Conservation (phyloP, 805 yeast species). For the Saccharomycopsis sp. region DNA sequence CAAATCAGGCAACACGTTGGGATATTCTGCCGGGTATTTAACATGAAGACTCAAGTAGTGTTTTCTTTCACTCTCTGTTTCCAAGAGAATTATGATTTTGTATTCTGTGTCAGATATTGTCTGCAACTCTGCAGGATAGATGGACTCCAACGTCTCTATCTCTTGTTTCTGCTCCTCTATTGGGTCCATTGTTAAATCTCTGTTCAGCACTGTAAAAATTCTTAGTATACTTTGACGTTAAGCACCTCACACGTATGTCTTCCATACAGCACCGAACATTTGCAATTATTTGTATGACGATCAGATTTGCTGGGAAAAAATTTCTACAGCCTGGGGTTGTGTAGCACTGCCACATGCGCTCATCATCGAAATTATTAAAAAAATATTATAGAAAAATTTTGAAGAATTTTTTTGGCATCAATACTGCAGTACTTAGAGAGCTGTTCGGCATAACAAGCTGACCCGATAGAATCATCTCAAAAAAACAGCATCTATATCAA, state of each 20-base stretch:
- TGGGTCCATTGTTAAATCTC: constrained; percentile 49
- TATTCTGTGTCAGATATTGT: constrained; percentile 42
- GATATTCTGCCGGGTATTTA: constrained; percentile 70
- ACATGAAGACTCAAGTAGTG: constrained; percentile 57
- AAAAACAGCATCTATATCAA: too few species aligned
- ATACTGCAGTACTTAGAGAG: too few species aligned
- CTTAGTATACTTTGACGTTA: too few species aligned
- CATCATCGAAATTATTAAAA: not conserved
- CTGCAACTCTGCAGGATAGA: constrained; percentile 84
- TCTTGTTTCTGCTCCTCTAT: constrained; percentile 85
- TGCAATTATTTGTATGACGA: not conserved
- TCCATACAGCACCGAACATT: too few species aligned
- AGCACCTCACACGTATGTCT: too few species aligned
- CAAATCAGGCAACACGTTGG: constrained; percentile 68
- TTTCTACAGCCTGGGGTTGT: not conserved
- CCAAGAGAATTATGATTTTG: constrained; percentile 55
- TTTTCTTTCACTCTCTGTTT: constrained; percentile 53
- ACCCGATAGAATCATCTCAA: too few species aligned
- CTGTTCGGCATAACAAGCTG: too few species aligned
- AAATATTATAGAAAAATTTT: too few species aligned
- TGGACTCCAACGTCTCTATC: constrained; percentile 79
- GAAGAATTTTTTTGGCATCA: not conserved
- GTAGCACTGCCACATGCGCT: not conserved
- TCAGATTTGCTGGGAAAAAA: not conserved
- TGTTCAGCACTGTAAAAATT: not conserved